Evolutionary conservation across 202 grass and related monocot species (phyloP), one percentile per base, ranked within the genome.

Genomic region (Zizania palustris): DNA sequence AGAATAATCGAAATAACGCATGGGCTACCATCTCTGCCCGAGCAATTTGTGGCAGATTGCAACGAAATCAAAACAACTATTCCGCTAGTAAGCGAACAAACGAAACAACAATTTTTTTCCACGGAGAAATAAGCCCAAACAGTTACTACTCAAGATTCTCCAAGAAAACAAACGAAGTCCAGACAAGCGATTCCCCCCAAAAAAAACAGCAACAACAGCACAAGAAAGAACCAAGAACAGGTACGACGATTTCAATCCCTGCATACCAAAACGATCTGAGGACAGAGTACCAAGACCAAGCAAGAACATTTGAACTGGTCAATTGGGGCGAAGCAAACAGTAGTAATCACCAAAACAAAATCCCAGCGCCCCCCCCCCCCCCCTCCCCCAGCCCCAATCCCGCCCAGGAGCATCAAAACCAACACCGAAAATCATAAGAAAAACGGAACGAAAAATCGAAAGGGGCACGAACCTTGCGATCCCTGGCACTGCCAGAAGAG

Each of bases 391-490:
- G 6, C 51, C 20, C 41, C 65, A 9, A 45, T 13, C 16, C 65
- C 65, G 11, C 77, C 49, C 65, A 37, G 3, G 69, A 70, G 60
- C 41, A 59, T 39, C 22, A 38, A 63, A 38, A 74, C 12, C 10
- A 21, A 15, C 67, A 56, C 70, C 18, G 38, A 53, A 77, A 69
- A 5, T 0, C 28, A 60, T 1, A 8, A 10, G 45, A 69, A 79
- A 38, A 48, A 37, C 6, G 37, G 22, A 44, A 11, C 67, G 11
- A 28, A 63, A 7, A 79, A 49, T 20, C 15, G 41, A 60, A 70
- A 60, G 19, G 16, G 60, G 5, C 76, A 79, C 65, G 28, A 46
- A 79, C 77, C 77, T 79, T 49, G 65, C 41, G 65, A 69, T 39
- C 65, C 41, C 65, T 0, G 16, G 4, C 0, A 9, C 65, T 65